Percentiles rank a stretch among this genome's conserved stretches.
These are phyloP conservation scores for Magnolia sinica DNA, from an alignment of 164 flowering plant species.

Conservation along the genomic window DNA sequence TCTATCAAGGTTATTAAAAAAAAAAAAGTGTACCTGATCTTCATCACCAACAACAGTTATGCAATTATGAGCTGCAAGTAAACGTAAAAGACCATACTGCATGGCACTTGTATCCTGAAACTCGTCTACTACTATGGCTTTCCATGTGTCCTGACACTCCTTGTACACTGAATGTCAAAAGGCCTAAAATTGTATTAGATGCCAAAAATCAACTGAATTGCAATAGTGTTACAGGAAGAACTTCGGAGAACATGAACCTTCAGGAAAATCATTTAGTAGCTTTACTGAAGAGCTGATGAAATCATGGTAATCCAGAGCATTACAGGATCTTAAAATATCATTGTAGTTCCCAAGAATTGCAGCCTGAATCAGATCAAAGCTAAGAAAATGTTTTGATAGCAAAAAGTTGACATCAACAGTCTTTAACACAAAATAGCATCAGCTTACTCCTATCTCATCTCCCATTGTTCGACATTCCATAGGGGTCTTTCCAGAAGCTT, in stretches of 20 bases:
- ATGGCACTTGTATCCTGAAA: conserved; percentile 96
- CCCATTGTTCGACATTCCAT: conserved; percentile 57
- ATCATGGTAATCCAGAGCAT: conserved; percentile 97
- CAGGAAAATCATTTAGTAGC: conserved; percentile 71
- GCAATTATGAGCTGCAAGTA: conserved; percentile 73
- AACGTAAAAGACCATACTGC: conserved; percentile 67
- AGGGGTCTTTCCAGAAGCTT: conserved; percentile 82
- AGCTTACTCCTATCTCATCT: conserved; percentile 73
- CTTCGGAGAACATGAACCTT: conserved; percentile 42
- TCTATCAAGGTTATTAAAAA: neutral
- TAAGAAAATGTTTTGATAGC: conserved; percentile 1
- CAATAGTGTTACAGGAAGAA: neutral
- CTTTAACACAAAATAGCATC: conserved; percentile 4
- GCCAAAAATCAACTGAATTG: neutral
- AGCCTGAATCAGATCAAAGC: conserved; percentile 51
- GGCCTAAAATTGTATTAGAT: neutral
- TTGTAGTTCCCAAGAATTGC: conserved; percentile 60
- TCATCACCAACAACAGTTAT: conserved; percentile 96
- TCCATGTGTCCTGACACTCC: conserved; percentile 73
- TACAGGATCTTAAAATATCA: conserved; percentile 68
- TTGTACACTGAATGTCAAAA: conserved; percentile 37
- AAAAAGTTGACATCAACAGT: conserved; percentile 6
- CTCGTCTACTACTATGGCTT: conserved; percentile 84
- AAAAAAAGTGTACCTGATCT: conserved; percentile 68
- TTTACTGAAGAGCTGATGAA: conserved; percentile 74